Percentiles rank a stretch among this genome's conserved stretches.
Evolutionary conservation across 495 filamentous ascomycete genomes (phyloP).

Genomic region (Hyphodiscus hymeniophilus): DNA sequence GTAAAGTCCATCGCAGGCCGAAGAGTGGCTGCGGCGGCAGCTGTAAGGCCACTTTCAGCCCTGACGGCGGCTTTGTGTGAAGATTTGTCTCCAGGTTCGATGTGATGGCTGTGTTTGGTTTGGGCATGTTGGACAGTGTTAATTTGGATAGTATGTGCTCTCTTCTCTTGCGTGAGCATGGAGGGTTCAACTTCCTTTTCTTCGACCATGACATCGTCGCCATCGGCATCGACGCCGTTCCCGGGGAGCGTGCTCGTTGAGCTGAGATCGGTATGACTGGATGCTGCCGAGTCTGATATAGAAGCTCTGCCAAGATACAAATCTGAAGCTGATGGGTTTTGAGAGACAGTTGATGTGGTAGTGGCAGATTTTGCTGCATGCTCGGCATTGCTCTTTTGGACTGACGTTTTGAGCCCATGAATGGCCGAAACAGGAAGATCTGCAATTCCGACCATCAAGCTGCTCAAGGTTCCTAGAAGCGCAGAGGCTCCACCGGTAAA

Average conservation of each 20-base stretch:
- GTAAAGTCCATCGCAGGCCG: not conserved
- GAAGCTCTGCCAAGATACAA: no score
- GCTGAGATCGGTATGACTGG: no score
- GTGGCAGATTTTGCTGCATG: not conserved
- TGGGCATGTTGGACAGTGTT: not conserved
- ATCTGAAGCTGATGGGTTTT: no score
- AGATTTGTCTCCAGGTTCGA: slow-evolving; percentile 78
- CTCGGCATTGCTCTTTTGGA: slow-evolving; percentile 23
- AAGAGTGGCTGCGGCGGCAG: slow-evolving; percentile 28
- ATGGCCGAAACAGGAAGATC: slow-evolving; percentile 48
- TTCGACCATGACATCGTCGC: not conserved
- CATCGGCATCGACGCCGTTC: no score
- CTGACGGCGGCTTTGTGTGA: slow-evolving; percentile 24
- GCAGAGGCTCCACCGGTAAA: slow-evolving; percentile 48
- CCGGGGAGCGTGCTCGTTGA: no score
- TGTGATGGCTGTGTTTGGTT: slow-evolving; percentile 18
- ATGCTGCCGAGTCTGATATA: no score
- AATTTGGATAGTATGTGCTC: not conserved
- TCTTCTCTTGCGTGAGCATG: slow-evolving; percentile 13
- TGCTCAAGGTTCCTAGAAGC: slow-evolving; percentile 49
- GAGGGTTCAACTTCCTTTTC: slow-evolving; percentile 13
- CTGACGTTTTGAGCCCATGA: not conserved
- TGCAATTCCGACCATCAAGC: slow-evolving; percentile 51
- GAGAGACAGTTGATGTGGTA: no score
- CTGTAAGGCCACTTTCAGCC: slow-evolving; percentile 51